A percentile compares a stretch with the other conserved stretches of the same genome.
phyloP scores from a whole-genome alignment of 306 rosid genomes.

The Prunus campanulata region DNA sequence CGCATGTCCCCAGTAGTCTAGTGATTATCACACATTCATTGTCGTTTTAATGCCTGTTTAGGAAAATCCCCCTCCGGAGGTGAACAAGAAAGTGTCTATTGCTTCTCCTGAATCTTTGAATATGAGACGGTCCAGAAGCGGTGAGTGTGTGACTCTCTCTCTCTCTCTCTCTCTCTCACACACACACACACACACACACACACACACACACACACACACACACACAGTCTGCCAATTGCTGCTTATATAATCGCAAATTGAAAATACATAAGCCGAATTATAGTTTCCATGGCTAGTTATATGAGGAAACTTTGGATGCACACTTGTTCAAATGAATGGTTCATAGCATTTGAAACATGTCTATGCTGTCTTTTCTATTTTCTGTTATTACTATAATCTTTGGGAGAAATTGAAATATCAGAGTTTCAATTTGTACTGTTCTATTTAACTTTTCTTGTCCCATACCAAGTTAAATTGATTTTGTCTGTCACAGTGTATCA shows the following conservation, averaged over 20 bases:
- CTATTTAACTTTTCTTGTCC: no score
- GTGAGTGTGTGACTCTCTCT: slow-evolving; percentile 21
- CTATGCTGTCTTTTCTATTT: no score
- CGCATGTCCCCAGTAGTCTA: neutral
- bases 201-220: neutral
- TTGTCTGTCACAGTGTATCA: neutral
- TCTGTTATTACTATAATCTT: no score
- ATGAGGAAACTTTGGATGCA: neutral
- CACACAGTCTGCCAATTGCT: neutral
- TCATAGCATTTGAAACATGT: neutral
- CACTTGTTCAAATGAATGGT: neutral
- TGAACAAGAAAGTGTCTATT: slow-evolving; percentile 13
- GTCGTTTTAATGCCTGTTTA: slow-evolving; percentile 4
- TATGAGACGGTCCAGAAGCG: slow-evolving; percentile 63
- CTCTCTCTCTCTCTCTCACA: neutral
- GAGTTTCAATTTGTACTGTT: no score
- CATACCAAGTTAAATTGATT: no score
- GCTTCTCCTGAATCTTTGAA: slow-evolving; percentile 42
- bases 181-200: neutral
- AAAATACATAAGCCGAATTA: neutral
- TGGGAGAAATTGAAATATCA: no score
- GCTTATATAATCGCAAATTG: neutral
- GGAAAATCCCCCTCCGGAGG: slow-evolving; percentile 17
- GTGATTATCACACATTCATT: neutral
- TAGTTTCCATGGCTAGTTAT: neutral